Evolutionary conservation across 2,329 filamentous ascomycete genomes (phyloP), one percentile per base, ranked within the genome.

Genomic region (Cladosporium sp.): DNA sequence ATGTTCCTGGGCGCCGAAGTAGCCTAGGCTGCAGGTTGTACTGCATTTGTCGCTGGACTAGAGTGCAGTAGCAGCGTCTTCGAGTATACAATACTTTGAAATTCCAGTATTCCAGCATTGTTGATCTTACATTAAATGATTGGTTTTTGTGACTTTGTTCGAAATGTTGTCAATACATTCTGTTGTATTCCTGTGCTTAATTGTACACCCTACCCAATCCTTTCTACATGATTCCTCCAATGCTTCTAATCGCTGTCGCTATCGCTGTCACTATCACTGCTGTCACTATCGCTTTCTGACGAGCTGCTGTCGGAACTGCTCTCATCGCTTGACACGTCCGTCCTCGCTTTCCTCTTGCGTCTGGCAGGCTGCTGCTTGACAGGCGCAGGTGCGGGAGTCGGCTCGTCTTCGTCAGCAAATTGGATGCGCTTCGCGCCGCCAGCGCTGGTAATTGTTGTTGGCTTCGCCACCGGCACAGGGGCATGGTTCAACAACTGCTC

Each of bases 331-430:
- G 62, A 62, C 22, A 64, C 59, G 3, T 65, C 59, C 1, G 66
- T 68, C 38, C 64, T 59, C 3, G 62, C 54, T 49, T 64, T 68
- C 32, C 62, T 64, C 41, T 53, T 61, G 30, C 57, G 42, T 38
- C 22, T 43, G 11, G 39, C 36, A 19, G 43, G 42, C 22, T 42
- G 25, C 7, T 19, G 33, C 33, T 43, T 49, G 5, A 50, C n/a
- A 22, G 20, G 38, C 20, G 32, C 46, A 15, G 39, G 9, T 11
- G 41, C 40, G 46, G 30, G 39, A 16, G 36, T 36, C 29, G 45
- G 45, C 36, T 29, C 43, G 2, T 41, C 38, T 2, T 48, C 45
- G 13, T 50, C 45, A 22, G 20, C 45, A 25, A 50, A 50, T 8
- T 29, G 18, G 8, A 39, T 50, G 7, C 29, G 19, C 48, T 50